Evolutionary conservation across 2,329 filamentous ascomycete species (phyloP).

Genomic region (Aspergillus cejpii): DNA sequence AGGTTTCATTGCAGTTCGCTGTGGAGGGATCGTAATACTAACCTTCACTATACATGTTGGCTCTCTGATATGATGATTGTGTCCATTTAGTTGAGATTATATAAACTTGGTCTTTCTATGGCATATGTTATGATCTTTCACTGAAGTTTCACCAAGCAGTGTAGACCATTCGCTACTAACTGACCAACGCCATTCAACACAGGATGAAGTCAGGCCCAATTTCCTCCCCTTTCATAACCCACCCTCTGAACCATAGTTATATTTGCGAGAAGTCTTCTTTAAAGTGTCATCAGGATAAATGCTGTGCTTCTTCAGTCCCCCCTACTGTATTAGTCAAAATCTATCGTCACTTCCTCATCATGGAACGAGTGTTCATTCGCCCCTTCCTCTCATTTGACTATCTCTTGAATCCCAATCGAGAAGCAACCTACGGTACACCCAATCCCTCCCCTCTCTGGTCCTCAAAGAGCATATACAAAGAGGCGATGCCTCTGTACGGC

Average conservation of each 20-base stretch:
- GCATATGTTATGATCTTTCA: too few relatives aligned
- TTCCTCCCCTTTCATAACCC: too few relatives aligned
- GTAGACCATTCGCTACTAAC: too few relatives aligned
- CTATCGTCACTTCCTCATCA: conserved; percentile 16
- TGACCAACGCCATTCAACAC: too few relatives aligned
- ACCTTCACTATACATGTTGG: too few relatives aligned
- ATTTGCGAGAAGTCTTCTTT: too few relatives aligned
- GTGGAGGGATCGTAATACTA: conserved; percentile 42
- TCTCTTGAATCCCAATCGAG: conserved; percentile 3
- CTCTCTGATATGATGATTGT: too few relatives aligned
- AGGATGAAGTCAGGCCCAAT: too few relatives aligned
- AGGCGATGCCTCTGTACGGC: conserved; percentile 19
- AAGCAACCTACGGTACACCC: conserved; percentile 7
- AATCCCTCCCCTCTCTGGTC: conserved; percentile 14
- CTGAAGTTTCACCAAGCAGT: too few relatives aligned
- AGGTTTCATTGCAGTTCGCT: conserved; percentile 78
- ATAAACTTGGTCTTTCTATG: too few relatives aligned
- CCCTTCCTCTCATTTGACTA: conserved; percentile 16
- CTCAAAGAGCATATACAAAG: conserved; percentile 15
- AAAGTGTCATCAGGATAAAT: conserved; percentile 6
- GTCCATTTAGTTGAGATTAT: too few relatives aligned
- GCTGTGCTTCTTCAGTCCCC: conserved; percentile 13
- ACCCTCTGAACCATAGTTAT: too few relatives aligned
- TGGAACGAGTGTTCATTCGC: conserved; percentile 13
- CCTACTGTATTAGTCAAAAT: conserved; percentile 13